A percentile compares a stretch with the other conserved stretches of the same genome.
Evolutionary conservation across 495 filamentous ascomycete species (phyloP).

Genomic region (Hyaloscypha variabilis): DNA sequence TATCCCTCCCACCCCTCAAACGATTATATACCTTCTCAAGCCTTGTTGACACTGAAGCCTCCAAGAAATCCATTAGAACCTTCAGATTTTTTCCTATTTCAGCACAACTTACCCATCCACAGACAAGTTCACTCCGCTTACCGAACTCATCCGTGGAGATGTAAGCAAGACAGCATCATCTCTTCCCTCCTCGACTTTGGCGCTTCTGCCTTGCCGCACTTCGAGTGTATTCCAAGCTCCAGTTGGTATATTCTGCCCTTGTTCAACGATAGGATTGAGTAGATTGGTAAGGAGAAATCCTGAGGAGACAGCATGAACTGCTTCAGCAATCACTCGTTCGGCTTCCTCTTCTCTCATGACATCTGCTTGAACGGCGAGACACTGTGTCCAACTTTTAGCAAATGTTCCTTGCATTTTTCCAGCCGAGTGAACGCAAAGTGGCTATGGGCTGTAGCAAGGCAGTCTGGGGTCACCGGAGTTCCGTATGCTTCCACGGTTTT

Average conservation of each 20-base stretch:
- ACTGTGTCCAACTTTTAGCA: constrained; percentile 4
- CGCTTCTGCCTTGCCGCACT: constrained; percentile 5
- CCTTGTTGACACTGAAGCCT: constrained; percentile 16
- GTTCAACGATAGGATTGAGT: not conserved
- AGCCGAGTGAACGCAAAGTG: not conserved
- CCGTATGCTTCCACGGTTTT: constrained; percentile 15
- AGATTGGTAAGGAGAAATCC: constrained; percentile 14
- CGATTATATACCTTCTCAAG: not conserved
- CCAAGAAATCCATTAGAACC: not conserved
- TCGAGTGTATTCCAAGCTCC: constrained; percentile 2
- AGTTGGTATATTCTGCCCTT: not conserved
- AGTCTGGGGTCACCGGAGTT: not conserved
- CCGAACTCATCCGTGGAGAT: constrained; percentile 18
- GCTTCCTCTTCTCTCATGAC: constrained; percentile 36
- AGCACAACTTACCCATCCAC: constrained; percentile 18
- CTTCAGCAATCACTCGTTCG: constrained; percentile 32
- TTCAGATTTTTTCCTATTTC: not conserved
- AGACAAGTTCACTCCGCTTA: constrained; percentile 19
- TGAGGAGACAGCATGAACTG: constrained; percentile 35
- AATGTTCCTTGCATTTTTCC: not conserved
- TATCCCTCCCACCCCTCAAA: too few species aligned
- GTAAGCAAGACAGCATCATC: constrained; percentile 17
- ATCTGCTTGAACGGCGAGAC: constrained; percentile 35
- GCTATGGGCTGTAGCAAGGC: too few species aligned
- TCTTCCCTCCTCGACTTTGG: constrained; percentile 16